A percentile compares a stretch with the other conserved stretches of the same genome.
Conservation (phyloP, 805 yeast genomes). For the Candida parachauliodes region DNA sequence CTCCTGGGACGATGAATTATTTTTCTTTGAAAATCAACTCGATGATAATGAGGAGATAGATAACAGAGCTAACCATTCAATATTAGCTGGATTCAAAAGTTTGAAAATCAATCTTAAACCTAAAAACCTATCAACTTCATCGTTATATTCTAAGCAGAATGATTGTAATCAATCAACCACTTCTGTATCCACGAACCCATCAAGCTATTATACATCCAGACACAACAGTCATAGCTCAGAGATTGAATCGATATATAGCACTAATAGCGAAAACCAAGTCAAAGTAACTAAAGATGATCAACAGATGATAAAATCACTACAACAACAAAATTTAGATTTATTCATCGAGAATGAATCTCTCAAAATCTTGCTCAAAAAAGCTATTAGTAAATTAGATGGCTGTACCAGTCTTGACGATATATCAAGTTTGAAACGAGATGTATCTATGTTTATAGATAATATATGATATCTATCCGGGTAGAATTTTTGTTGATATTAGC, state of each 20-base stretch:
- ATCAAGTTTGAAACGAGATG: background rate
- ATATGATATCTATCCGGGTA: constrained; percentile 4
- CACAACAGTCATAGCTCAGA: constrained; percentile 12
- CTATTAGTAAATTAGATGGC: constrained; percentile 8
- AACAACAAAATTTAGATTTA: constrained; percentile 9
- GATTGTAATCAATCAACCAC: constrained; percentile 11
- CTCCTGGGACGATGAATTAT: constrained; percentile 33
- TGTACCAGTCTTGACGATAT: background rate
- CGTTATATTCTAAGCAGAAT: constrained; percentile 7
- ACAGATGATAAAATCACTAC: background rate
- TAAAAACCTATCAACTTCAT: constrained; percentile 11
- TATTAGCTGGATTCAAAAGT: constrained; percentile 17
- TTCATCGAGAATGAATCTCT: constrained; percentile 24
- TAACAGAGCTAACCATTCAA: background rate
- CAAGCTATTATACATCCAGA: constrained; percentile 1
- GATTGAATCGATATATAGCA: constrained; percentile 29
- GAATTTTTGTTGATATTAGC: background rate
- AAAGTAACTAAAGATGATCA: constrained; percentile 9
- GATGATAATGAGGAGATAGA: background rate
- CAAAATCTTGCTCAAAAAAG: constrained; percentile 23
- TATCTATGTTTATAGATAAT: constrained; percentile 1
- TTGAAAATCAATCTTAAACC: constrained; percentile 19
- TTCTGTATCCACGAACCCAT: constrained; percentile 13
- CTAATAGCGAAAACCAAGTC: constrained; percentile 12
- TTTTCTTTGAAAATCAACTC: constrained; percentile 11